Base-by-base conservation (phyloP, 805 yeast species). In the Starmera caribaea region DNA sequence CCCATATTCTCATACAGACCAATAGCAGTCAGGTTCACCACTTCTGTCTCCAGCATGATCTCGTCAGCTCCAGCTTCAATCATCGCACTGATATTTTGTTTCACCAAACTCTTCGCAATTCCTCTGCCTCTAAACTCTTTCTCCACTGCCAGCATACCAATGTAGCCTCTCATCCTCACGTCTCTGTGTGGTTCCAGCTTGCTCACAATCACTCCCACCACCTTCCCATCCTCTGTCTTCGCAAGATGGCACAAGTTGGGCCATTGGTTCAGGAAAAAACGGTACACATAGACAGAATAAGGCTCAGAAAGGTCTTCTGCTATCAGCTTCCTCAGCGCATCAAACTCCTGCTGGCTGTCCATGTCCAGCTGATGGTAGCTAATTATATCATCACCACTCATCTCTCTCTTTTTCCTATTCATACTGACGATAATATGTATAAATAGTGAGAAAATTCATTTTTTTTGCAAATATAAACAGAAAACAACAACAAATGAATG, bases 121-220 rank as follows among this genome's bases (percentile, higher is more conserved):
- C 96, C 96, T 34, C 63, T 65, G 3, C 94, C 89, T 40, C 98
- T 66, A 55, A 70, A 79, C 13, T 61, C 55, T 31, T 77, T 76
- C 38, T 79, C 79, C 11, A 90, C 95, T 0, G 94, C 96, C 40
- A 92, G 63, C 98, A 92, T 92, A 2, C 97, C 98, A 26, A 92
- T 89, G 54, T 92, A 92, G 0, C 98, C 98, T 44, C 98, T 69
- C 48, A 69, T 55, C 43, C 96, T 68, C 10, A 75, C 79, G 16
- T 72, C 69, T 43, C 90, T 69, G 59, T 90, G 97, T 1, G 73
- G 66, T 46, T 84, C 95, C 11, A 79, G 74, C 51, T 88, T 86
- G 38, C 94, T 79, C 7, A 92, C 84, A 8, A 90, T 79, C 31
- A 82, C 85, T 3, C 97, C 98, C n/a, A 89, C 66, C 3, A 81